A percentile compares a stretch with the other conserved stretches of the same genome.
phyloP scores from a whole-genome alignment of 2,329 filamentous ascomycete species.

The Talaromyces sp. region DNA sequence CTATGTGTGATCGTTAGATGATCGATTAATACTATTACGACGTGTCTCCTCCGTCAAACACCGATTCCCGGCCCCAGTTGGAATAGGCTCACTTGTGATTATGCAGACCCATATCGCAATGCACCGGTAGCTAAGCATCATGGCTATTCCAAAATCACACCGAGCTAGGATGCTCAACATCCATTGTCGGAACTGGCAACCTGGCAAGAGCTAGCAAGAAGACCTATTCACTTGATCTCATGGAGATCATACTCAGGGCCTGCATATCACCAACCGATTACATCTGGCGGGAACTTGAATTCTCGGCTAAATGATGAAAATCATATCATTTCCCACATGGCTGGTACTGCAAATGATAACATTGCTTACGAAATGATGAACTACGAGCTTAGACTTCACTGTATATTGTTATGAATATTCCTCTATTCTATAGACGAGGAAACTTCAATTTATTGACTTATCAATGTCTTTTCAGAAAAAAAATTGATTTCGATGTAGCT shows the following conservation, averaged over 20 bases:
- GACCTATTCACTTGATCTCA: background rate
- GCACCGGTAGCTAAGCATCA: background rate
- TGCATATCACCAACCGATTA: background rate
- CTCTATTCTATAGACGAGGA: background rate
- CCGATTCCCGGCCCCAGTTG: background rate
- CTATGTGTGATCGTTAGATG: slow-evolving; percentile 55
- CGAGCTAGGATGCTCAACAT: background rate
- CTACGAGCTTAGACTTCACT: background rate
- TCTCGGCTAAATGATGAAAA: too few species aligned
- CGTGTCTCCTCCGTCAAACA: background rate
- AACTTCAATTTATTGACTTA: background rate
- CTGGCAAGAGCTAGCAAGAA: background rate
- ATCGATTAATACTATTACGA: background rate
- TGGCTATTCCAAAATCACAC: background rate
- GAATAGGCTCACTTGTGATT: background rate
- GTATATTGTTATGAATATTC: background rate
- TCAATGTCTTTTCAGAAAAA: background rate
- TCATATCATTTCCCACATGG: background rate
- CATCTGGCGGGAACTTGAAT: background rate
- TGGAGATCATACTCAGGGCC: background rate
- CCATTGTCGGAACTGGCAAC: background rate
- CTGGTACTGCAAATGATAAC: background rate
- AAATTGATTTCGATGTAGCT: background rate
- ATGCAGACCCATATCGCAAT: background rate
- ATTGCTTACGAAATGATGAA: background rate